Base-by-base conservation (phyloP, 441 rosid genomes). In the Dalechampia spathulata region DNA sequence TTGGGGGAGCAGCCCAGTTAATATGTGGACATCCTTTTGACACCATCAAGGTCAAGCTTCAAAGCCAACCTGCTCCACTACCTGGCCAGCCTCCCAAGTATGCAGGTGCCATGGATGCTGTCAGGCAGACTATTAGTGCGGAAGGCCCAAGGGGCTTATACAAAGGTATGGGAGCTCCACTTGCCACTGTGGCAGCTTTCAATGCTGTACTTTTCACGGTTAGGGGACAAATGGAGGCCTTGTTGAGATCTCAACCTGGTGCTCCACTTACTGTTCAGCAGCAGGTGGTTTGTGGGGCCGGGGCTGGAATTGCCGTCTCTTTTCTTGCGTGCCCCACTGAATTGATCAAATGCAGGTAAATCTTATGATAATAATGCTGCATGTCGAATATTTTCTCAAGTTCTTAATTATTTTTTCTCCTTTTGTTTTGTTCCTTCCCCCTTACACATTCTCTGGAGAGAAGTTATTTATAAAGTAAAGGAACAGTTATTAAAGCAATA, bases 281-380 rank as follows among this genome's bases (percentile, higher is more conserved):
- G 75, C 99, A 93, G 78, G 36, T 82, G 36, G 56, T 79, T 48
- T 75, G 82, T 52, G 99, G 99, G 1, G 86, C 90, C 11, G 99
- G 88, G 8, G 97, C 99, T 75, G 97, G 99, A 53, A 57, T 83
- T 49, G 90, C 99, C 21, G 97, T 93, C 72, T 87, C 99, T 44
- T 80, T 93, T 61, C 85, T 93, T 57, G 96, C 99, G 78, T 89
- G 97, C 71, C 99, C 99, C 37, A 93, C 99, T 7, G 99, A 93
- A 57, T 68, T 93, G 72, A 75, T 93, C 78, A 89, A 93, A 66
- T 93, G 99, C 87, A 93, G 99, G 96, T 86, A 27, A 52, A 71
- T 60, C 51, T 42, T 36, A 6, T 53, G 9, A 6, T 7, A 13
- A 7, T 38, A 10, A n/a, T n/a, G n/a, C n/a, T n/a, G n/a, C n/a